phyloP scores from a whole-genome alignment of 441 rosid species.

The California macrophylla region DNA sequence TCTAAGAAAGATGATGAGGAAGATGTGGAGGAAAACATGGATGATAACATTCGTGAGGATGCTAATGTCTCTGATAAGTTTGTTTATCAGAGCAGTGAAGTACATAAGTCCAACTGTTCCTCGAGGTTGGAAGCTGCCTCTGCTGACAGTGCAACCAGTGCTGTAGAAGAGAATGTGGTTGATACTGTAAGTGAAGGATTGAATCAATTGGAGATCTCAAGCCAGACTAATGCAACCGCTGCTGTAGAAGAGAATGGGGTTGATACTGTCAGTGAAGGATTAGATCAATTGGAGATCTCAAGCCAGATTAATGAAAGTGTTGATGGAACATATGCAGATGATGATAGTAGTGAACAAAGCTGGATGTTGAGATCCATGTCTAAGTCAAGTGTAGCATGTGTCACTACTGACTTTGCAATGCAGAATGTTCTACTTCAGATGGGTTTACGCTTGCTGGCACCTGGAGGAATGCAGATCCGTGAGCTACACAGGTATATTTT shows the following conservation, averaged over 20 bases:
- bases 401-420: conserved; percentile 87
- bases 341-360: conserved; percentile 71
- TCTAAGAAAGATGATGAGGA: conserved; percentile 49
- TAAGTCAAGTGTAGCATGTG: conserved; percentile 84
- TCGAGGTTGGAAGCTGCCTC: conserved; percentile 14
- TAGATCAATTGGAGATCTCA: conserved; percentile 36
- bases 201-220: no score
- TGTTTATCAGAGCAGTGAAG: conserved; percentile 20
- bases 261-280: conserved; percentile 24
- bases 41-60: conserved; percentile 18
- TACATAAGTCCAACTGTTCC: conserved; percentile 11
- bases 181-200: no score
- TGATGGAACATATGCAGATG: conserved; percentile 48
- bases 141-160: conserved; percentile 18
- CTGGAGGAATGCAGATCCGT: conserved; percentile 84
- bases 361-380: conserved; percentile 76
- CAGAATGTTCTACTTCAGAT: conserved; percentile 93
- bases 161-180: no score
- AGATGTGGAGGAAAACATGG: conserved; percentile 34
- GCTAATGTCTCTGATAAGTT: conserved; percentile 17
- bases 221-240: no score
- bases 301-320: conserved; percentile 46
- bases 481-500: conserved; percentile 57
- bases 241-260: conserved; percentile 24
- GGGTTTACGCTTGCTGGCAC: conserved; percentile 80